Evolutionary conservation across 2,329 filamentous ascomycete species (phyloP), one percentile per base, ranked within the genome.

Genomic region (Lasiodiplodia gonubiensis): DNA sequence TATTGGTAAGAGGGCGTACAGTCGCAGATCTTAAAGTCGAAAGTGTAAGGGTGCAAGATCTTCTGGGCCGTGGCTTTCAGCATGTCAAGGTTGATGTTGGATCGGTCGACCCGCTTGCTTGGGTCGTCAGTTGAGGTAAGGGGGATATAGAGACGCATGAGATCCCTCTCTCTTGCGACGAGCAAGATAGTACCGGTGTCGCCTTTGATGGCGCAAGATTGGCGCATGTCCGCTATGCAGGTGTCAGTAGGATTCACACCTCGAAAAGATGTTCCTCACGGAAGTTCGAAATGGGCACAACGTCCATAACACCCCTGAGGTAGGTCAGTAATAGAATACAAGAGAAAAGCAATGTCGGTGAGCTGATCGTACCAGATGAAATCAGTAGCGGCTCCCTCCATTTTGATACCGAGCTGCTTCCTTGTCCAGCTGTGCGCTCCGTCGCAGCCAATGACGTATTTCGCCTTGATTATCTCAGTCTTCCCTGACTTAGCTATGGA

Each of bases 131-230:
- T 6, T 3, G n/a, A 21, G 10, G 53, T 25, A 1, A 59, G 55
- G 4, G 55, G 35, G 66, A 89, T 87, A 74, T 89, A 90, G 74
- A 89, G 86, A 16, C 89, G 84, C 2, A 85, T 85, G 69, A 90
- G 76, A 37, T 37, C 82, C 72, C 84, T 83, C 73, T 86, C 84
- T 18, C 84, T 80, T 0, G 83, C 83, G 48, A 86, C 86, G 61
- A 85, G 82, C 71, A 85, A 69, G 12, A 85, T 68, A 21, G 80
- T 84, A 3, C 84, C 84, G 0, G 78, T 73, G 3, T 80, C 70
- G 3, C 81, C 81, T 57, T 83, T 82, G 59, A 85, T 77, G 0
- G 80, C 83, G 30, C 76, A 77, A 72, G 85, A 84, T 42, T 83
- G 83, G 8, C 83, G 78, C 57, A 85, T 83, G 68, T 85, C 83